These are phyloP conservation scores for Neurospora hispaniola DNA, from an alignment of 495 filamentous ascomycete genomes.

Conservation along the genomic window DNA sequence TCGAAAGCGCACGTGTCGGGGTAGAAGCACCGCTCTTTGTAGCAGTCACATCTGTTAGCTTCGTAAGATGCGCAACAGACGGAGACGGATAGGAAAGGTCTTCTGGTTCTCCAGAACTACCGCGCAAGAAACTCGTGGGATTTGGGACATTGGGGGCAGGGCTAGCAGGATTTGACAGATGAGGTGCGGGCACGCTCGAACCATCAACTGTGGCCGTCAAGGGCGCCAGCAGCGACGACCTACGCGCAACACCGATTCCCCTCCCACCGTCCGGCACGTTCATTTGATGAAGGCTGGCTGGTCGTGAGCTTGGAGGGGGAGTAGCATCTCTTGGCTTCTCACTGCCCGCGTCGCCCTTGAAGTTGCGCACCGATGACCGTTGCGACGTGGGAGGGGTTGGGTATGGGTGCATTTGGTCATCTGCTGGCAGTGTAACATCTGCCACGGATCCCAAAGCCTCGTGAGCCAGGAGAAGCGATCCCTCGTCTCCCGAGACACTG, in stretches of 20 bases:
- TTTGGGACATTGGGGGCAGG: constrained; percentile 44
- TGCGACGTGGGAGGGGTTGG: constrained; percentile 50
- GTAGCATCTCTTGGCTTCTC: constrained; percentile 27
- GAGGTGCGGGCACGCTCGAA: constrained; percentile 54
- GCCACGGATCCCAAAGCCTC: constrained; percentile 32
- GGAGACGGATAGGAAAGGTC: constrained; percentile 46
- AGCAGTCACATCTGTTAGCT: constrained; percentile 74
- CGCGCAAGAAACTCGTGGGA: constrained; percentile 39
- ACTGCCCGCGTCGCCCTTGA: constrained; percentile 32
- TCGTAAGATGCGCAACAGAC: constrained; percentile 58
- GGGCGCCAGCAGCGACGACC: constrained; percentile 44
- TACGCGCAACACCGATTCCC: constrained; percentile 27
- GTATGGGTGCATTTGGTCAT: constrained; percentile 33
- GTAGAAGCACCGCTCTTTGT: constrained; percentile 84
- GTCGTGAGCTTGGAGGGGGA: constrained; percentile 11
- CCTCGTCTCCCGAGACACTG: constrained; percentile 25
- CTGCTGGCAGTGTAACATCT: constrained; percentile 24
- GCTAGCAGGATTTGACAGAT: constrained; percentile 66
- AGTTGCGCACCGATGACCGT: constrained; percentile 42
- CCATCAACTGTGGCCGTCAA: constrained; percentile 57
- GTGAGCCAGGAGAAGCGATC: constrained; percentile 38
- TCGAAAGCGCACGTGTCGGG: constrained; percentile 73
- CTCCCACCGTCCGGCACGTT: constrained; percentile 32
- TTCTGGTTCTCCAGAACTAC: constrained; percentile 36
- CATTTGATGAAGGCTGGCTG: constrained; percentile 26